Conservation (phyloP, 2,329 filamentous ascomycete species). For the Sclerotinia glacialis region DNA sequence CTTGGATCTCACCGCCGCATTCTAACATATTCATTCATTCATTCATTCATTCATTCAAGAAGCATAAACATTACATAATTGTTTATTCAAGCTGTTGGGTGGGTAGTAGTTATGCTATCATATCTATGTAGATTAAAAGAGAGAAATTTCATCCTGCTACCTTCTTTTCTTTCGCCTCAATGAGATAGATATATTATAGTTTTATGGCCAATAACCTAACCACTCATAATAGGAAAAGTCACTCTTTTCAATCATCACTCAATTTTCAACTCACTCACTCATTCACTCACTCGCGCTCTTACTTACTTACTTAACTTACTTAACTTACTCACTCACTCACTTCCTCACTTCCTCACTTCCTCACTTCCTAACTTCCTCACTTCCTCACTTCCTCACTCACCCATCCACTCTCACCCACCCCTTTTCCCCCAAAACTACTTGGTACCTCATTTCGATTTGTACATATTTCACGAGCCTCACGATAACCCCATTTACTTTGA, state of each 20-base stretch:
- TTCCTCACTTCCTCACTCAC: background rate
- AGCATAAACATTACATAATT: background rate
- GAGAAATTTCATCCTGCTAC: background rate
- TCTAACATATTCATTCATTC: background rate
- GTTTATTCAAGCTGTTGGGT: background rate
- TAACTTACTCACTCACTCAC: background rate
- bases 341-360: background rate
- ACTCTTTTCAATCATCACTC: slow-evolving; percentile 5
- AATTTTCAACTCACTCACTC: background rate
- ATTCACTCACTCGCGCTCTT: background rate
- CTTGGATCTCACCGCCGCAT: background rate
- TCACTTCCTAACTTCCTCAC: no score
- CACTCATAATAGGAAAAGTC: slow-evolving; percentile 5
- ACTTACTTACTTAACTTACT: background rate
- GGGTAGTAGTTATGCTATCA: no score
- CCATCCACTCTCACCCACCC: background rate
- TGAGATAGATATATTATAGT: no score
- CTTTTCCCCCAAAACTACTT: background rate
- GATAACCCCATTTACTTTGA: background rate
- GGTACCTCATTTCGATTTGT: background rate
- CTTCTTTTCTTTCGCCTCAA: background rate
- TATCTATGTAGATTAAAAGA: background rate
- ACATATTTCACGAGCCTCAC: slow-evolving; percentile 10
- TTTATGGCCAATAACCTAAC: background rate
- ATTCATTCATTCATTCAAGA: background rate